Conservation (phyloP, 495 filamentous ascomycete species). For the Neurospora sp. region DNA sequence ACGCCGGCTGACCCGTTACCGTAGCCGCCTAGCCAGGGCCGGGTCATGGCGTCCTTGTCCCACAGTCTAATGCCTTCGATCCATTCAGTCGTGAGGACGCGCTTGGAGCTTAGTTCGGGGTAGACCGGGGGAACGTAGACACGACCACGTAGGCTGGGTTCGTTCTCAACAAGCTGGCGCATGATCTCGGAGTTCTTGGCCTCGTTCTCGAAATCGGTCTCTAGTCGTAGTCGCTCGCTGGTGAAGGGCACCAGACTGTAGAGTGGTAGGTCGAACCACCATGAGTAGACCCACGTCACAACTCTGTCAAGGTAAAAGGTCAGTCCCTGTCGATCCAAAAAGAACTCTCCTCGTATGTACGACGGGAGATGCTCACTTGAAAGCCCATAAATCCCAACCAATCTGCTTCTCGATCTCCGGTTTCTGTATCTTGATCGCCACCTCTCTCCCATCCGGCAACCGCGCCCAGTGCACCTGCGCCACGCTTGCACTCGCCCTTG, state of each 20-base stretch:
- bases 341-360: background rate
- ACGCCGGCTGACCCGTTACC: conserved; percentile 67
- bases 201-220: conserved; percentile 91
- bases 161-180: conserved; percentile 62
- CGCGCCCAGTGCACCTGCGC: conserved; percentile 95
- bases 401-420: conserved; percentile 83
- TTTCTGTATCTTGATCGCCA: conserved; percentile 96
- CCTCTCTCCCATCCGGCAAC: conserved; percentile 71
- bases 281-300: conserved; percentile 65
- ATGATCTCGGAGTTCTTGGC: conserved; percentile 80
- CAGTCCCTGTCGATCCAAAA: conserved; percentile 1
- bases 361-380: conserved; percentile 54
- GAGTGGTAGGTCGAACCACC: conserved; percentile 77
- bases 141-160: conserved; percentile 62
- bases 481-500: conserved; percentile 81
- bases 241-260: conserved; percentile 86
- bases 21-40: conserved; percentile 66
- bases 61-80: conserved; percentile 87
- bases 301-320: conserved; percentile 36
- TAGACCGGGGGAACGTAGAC: conserved; percentile 86
- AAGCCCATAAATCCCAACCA: conserved; percentile 88
- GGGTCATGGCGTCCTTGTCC: conserved; percentile 70
- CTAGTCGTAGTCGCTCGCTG: conserved; percentile 71
- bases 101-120: conserved; percentile 66
- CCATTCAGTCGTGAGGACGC: conserved; percentile 95